A percentile compares a stretch with the other conserved stretches of the same genome.
phyloP scores from a whole-genome alignment of 2,329 filamentous ascomycete genomes.

The Aspergillus costaricaensis region DNA sequence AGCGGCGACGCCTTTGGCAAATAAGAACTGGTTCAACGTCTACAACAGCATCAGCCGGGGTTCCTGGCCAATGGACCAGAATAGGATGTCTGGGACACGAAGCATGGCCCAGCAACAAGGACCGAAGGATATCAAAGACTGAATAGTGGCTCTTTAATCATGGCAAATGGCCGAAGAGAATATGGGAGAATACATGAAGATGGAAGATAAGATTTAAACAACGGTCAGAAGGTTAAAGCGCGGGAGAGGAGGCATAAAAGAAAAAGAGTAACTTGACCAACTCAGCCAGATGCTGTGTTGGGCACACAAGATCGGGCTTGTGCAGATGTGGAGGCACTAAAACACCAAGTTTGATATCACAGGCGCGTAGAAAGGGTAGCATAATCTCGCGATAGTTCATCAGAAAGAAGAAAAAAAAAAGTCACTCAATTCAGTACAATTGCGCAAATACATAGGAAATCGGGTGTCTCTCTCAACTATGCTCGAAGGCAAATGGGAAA shows the following conservation, averaged over 20 bases:
- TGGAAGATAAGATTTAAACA: constrained; percentile 8
- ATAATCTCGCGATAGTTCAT: not conserved
- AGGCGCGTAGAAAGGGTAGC: not conserved
- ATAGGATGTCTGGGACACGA: not conserved
- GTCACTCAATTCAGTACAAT: not conserved
- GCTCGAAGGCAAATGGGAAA: constrained; percentile 9
- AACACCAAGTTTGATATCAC: constrained; percentile 1
- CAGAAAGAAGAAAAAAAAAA: too few relatives aligned
- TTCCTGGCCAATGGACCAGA: not conserved
- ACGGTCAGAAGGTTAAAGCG: not conserved
- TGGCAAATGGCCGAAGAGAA: not conserved
- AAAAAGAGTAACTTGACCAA: not conserved
- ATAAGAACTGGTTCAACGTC: not conserved
- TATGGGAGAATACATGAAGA: constrained; percentile 2
- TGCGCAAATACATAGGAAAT: constrained; percentile 2
- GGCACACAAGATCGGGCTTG: constrained; percentile 1
- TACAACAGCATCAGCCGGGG: not conserved
- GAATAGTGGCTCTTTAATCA: not conserved
- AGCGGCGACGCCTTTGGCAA: not conserved
- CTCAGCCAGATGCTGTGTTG: not conserved
- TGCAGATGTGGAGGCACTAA: not conserved
- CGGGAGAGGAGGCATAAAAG: not conserved
- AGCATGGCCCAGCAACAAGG: not conserved
- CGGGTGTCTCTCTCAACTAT: constrained; percentile 12
- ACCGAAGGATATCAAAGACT: not conserved